These are phyloP conservation scores for Edaphochlamys debaryana DNA, from an alignment of 139 green algal species.

Conservation along the genomic window DNA sequence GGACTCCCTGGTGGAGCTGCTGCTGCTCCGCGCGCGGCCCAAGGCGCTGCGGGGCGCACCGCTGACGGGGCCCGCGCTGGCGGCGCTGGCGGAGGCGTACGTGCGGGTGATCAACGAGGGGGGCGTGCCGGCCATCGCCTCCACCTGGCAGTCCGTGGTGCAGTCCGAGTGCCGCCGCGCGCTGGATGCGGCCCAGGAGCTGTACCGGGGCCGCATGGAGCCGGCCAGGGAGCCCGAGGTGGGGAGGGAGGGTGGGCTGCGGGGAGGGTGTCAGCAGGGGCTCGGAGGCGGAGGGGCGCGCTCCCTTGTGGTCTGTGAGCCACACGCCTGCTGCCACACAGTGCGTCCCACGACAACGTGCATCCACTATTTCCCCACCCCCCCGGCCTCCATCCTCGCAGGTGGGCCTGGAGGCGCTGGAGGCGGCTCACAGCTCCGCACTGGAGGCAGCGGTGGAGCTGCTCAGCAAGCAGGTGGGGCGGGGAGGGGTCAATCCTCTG, in stretches of 20 bases:
- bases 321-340: no score
- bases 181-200: slow-evolving; percentile 39
- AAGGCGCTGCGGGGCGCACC: slow-evolving; percentile 71
- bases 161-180: slow-evolving; percentile 55
- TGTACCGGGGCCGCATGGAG: slow-evolving; percentile 43
- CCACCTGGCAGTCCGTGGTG: slow-evolving; percentile 50
- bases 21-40: slow-evolving; percentile 68
- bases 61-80: slow-evolving; percentile 66
- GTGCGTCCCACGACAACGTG: no score
- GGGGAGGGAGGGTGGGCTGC: no score
- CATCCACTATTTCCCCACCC: no score
- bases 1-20: slow-evolving; percentile 69
- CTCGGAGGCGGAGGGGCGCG: not conserved
- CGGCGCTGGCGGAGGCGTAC: slow-evolving; percentile 43
- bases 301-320: not conserved
- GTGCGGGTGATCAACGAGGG: slow-evolving; percentile 86
- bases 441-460: slow-evolving; percentile 15
- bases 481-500: no score
- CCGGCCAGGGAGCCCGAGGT: not conserved
- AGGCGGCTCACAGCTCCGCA: not conserved
- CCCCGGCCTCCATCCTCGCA: no score
- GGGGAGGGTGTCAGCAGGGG: no score
- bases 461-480: slow-evolving; percentile 25
- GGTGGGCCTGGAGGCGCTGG: slow-evolving; percentile 18
- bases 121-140: slow-evolving; percentile 52